Base-by-base conservation (phyloP, 192 early-diverging fungal species). In the Entophlyctis helioformis region DNA sequence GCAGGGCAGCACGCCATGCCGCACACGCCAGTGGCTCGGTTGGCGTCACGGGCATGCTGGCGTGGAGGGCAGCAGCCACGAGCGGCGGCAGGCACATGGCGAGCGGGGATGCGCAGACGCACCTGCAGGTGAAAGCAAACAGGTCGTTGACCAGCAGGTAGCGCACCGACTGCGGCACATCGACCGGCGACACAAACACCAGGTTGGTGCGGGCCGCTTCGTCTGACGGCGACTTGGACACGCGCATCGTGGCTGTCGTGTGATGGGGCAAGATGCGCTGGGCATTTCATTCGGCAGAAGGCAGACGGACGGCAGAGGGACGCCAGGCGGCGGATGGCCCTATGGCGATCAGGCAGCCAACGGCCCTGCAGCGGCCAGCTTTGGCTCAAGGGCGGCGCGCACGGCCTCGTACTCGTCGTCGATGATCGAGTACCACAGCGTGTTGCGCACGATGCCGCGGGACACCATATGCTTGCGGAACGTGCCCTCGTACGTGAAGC, bases 81-180 rank as follows among this genome's bases (percentile, higher is more conserved):
- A 9, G 7, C 16, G 40, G n/a, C 20, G 21, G n/a, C 8, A 25
- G 8, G 21, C 36, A 46, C 13, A 27, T 51, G 8, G 22, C 12
- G n/a, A 44, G 16, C 11, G 55, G 21, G 10, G 12, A 19, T 19
- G 2, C 2, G n/a, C 18, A 28, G 7, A 38, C 59, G 36, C 59
- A 85, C 86, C 64, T 67, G 42, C 92, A 66, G 20, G 84, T 84
- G 52, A 97, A 93, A 6, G 86, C 80, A 59, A 69, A 89, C 45
- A 74, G 62, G 32, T 81, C 76, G 47, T 93, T 81, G 42, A 95
- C 66, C 16, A 80, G 48, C 21, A 91, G 70, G 56, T 91, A 89
- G 33, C 68, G 72, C 19, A 72, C 67, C 19, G 56, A 55, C 11
- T n/a, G n/a, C n/a, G n/a, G n/a, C n/a, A n/a, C n/a, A n/a, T n/a